Base-by-base conservation (phyloP, 306 rosid genomes). In the Notholithocarpus densiflorus region DNA sequence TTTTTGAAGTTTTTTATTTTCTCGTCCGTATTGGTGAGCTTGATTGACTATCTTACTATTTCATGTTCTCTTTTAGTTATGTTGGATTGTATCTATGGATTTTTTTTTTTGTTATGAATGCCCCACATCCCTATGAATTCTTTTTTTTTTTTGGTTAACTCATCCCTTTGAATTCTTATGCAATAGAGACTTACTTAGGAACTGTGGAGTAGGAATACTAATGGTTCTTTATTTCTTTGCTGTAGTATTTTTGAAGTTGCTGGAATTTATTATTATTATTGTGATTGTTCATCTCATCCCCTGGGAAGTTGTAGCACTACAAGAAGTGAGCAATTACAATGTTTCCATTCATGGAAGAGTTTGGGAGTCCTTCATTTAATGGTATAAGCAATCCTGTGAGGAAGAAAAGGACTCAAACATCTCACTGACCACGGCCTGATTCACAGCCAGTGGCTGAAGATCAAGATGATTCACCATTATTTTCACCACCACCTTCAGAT, bases 391-490 rank as follows among this genome's bases (percentile, higher is more conserved):
- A 75, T 84, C 83, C 92, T 65, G 87, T 90, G 48, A 93, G 91
- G 90, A 91, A 85, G 90, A 95, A 90, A 84, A 93, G 99, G 80
- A 92, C 90, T 82, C 99, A 88, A 65, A 89, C 93, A 62, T 92
- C 82, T 11, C 97, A 98, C 55, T 87, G 96, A 74, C 97, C 93
- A 57, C 91, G 90, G 10, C 91, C 93, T 24, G 97, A 92, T 75
- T 92, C 97, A 7, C 94, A 84, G 69, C 88, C 89, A 74, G 76
- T 75, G 70, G 79, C 76, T 9, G 97, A 92, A 77, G 85, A 79
- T 71, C 84, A 64, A 23, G 95, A 87, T 23, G 83, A 84, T 57
- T 87, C 91, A 18, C 83, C 95, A 11, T 75, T 86, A 64, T 92
- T 94, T 1, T 89, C 93, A 5, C 79, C 92, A 1, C 90, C 96